phyloP scores from a whole-genome alignment of 1,284 basidiomycete species.

The Ceratobasidium theobromae region DNA sequence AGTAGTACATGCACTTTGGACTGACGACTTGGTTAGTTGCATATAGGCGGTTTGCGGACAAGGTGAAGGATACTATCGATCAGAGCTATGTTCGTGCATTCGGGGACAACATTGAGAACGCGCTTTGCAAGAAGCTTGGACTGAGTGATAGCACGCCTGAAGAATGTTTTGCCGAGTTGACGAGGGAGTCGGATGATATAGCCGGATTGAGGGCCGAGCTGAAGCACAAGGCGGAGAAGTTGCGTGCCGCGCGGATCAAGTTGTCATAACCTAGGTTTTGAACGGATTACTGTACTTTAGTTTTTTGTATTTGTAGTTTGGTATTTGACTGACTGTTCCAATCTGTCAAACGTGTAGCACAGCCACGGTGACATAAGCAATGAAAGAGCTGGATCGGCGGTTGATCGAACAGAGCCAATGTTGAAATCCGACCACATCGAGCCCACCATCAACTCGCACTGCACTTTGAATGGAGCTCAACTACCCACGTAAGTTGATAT shows the following conservation, averaged over 20 bases:
- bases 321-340: too few relatives aligned
- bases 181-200: constrained; percentile 1
- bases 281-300: too few relatives aligned
- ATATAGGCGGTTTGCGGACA: constrained; percentile 9
- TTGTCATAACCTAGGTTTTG: not conserved
- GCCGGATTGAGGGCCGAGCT: not conserved
- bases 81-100: not conserved
- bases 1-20: not conserved
- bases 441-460: not conserved
- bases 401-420: not conserved
- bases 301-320: too few relatives aligned
- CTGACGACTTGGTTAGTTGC: not conserved
- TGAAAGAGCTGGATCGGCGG: not conserved
- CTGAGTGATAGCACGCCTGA: not conserved
- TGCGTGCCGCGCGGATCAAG: not conserved
- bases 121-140: not conserved
- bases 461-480: constrained; percentile 1
- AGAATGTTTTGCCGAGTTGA: not conserved
- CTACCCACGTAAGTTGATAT: constrained; percentile 7
- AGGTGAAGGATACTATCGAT: constrained; percentile 1
- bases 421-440: not conserved
- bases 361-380: not conserved
- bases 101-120: not conserved
- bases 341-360: not conserved
- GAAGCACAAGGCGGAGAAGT: constrained; percentile 1